Percentiles rank a stretch among this genome's conserved stretches.
Conservation (phyloP, 2,329 filamentous ascomycete species). For the Paraphoma chrysanthemicola region DNA sequence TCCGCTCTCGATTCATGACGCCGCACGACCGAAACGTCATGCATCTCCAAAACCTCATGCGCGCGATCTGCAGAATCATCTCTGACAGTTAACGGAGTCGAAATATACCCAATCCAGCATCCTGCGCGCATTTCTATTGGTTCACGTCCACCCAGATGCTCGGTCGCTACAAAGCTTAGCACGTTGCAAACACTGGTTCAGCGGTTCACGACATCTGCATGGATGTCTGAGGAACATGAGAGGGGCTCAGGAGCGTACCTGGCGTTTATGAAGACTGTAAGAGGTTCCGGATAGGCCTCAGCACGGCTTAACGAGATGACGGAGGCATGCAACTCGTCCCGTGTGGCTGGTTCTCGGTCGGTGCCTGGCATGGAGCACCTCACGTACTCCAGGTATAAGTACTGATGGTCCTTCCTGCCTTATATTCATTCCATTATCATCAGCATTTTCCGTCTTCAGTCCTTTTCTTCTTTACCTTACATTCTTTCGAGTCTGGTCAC, state of each 20-base stretch:
- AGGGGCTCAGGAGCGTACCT: constrained; percentile 13
- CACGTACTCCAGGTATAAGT: not conserved
- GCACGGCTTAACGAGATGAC: constrained; percentile 5
- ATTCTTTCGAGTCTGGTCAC: constrained; percentile 41
- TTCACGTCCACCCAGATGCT: constrained; percentile 10
- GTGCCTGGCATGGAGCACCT: not conserved
- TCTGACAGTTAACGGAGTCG: constrained; percentile 20
- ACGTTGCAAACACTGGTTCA: constrained; percentile 12
- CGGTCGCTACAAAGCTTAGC: constrained; percentile 17
- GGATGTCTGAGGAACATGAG: constrained; percentile 11
- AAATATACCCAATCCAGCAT: constrained; percentile 3
- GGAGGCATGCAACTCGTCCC: not conserved
- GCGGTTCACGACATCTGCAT: constrained; percentile 10
- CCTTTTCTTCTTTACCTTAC: constrained; percentile 16
- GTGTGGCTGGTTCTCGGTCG: not conserved
- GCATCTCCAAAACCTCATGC: constrained; percentile 24
- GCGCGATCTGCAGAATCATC: constrained; percentile 23
- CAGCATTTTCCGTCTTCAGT: constrained; percentile 5
- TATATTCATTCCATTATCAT: no score
- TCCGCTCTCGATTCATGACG: not conserved
- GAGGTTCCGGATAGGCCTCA: constrained; percentile 15
- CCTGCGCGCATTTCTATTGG: constrained; percentile 16
- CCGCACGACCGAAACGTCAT: constrained; percentile 28
- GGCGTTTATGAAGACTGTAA: constrained; percentile 16
- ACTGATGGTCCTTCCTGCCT: not conserved